Conservation (phyloP, 148 eudicot genomes). For the Fallopia convolvulus region DNA sequence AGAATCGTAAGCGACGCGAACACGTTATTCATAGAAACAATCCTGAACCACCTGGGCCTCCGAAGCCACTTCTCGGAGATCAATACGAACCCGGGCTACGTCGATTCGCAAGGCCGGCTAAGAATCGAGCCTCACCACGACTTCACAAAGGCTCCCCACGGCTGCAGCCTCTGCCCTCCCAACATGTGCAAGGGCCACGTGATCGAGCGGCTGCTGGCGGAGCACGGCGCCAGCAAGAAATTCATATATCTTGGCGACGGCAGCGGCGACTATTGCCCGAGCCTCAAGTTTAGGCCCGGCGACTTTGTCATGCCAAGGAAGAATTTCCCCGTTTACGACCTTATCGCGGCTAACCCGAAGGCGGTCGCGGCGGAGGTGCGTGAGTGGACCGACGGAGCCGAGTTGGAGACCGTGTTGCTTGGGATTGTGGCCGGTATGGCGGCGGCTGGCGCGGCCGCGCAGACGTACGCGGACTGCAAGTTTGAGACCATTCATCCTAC, state of each 20-base stretch:
- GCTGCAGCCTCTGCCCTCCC: conserved; percentile 79
- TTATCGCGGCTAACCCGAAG: conserved; percentile 16
- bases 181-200: conserved; percentile 80
- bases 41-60: conserved; percentile 53
- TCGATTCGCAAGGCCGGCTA: conserved; percentile 54
- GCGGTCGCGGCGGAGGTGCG: conserved; percentile 22
- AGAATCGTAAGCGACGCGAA: conserved; percentile 89
- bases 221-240: conserved; percentile 17
- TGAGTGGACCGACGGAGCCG: conserved; percentile 30
- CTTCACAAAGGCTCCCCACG: conserved; percentile 47
- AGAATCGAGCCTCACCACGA: conserved; percentile 59
- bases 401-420: conserved; percentile 20
- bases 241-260: conserved; percentile 40
- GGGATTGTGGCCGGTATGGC: conserved; percentile 6
- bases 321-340: conserved; percentile 27
- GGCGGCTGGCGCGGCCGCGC: background rate
- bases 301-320: conserved; percentile 34
- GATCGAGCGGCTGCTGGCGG: conserved; percentile 20
- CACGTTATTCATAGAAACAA: conserved; percentile 66
- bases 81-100: conserved; percentile 57
- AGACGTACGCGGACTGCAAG: conserved; percentile 13
- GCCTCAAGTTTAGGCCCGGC: conserved; percentile 18
- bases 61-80: conserved; percentile 62
- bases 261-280: conserved; percentile 31
- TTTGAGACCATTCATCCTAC: conserved; percentile 7